Conservation (phyloP, 805 yeast species). For the Myxozyma lipomycoides region DNA sequence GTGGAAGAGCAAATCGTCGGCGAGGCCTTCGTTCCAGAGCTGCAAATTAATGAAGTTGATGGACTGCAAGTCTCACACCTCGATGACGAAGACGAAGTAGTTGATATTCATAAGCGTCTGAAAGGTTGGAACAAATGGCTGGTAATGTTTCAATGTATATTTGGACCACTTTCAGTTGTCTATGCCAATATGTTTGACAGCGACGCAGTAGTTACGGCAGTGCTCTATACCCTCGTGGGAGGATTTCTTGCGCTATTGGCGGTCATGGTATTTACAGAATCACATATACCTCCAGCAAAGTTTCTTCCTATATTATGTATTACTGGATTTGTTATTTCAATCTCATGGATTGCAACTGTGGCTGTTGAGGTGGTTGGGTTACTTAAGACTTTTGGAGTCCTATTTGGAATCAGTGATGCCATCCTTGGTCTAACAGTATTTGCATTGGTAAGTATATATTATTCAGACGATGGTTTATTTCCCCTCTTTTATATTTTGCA, state of each 20-base stretch:
- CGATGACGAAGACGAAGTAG: constrained; percentile 25
- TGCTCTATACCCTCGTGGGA: constrained; percentile 6
- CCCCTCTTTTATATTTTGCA: background rate
- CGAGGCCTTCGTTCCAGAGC: constrained; percentile 4
- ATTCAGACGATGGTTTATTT: background rate
- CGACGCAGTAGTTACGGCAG: background rate
- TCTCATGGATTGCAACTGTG: constrained; percentile 63
- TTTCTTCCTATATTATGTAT: constrained; percentile 28
- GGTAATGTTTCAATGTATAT: constrained; percentile 36
- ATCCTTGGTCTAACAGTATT: constrained; percentile 81
- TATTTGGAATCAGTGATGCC: constrained; percentile 65
- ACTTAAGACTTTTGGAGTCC: constrained; percentile 56
- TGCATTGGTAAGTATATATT: constrained; percentile 47
- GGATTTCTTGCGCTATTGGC: constrained; percentile 2
- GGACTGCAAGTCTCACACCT: background rate
- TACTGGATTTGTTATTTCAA: constrained; percentile 61
- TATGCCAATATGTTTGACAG: constrained; percentile 19
- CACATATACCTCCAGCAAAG: constrained; percentile 9
- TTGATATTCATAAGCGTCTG: background rate
- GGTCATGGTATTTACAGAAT: constrained; percentile 13
- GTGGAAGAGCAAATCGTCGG: background rate
- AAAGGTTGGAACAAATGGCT: constrained; percentile 30
- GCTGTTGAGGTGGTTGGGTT: constrained; percentile 68
- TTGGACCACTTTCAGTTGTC: constrained; percentile 36
- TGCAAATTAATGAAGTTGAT: background rate